These are phyloP conservation scores for Scheffersomyces segobiensis DNA, from an alignment of 1,139 yeast genomes.

Conservation along the genomic window DNA sequence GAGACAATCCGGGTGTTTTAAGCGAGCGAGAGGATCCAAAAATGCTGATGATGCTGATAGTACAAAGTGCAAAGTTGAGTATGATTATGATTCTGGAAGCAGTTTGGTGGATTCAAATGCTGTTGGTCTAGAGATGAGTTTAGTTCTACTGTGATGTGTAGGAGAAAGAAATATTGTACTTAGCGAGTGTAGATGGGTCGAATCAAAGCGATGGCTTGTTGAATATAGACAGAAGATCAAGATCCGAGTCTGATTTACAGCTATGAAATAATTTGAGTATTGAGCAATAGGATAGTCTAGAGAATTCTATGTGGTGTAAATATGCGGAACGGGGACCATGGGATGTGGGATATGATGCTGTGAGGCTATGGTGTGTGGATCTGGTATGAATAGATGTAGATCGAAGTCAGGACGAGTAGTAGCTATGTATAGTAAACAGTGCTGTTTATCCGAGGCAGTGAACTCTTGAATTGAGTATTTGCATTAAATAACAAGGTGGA, in stretches of 20 bases:
- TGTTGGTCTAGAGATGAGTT: not conserved
- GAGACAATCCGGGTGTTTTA: not conserved
- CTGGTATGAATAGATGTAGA: not conserved
- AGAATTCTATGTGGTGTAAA: too few species aligned
- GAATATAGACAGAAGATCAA: not conserved
- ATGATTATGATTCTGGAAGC: too few species aligned
- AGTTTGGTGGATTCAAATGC: not conserved
- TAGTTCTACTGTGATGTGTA: not conserved
- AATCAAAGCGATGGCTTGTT: not conserved
- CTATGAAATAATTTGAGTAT: not conserved
- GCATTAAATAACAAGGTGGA: not conserved
- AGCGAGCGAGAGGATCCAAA: not conserved
- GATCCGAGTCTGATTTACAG: not conserved
- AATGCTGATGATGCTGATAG: not conserved
- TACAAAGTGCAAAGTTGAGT: not conserved
- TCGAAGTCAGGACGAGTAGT: not conserved
- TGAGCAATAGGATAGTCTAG: not conserved
- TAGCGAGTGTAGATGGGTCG: not conserved
- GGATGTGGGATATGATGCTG: not conserved
- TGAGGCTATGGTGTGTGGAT: not conserved
- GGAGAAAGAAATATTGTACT: not conserved
- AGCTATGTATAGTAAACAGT: not conserved
- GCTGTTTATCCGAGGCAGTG: not conserved
- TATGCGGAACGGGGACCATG: not conserved
- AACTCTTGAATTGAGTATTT: not conserved